A percentile compares a stretch with the other conserved stretches of the same genome.
phyloP scores from a whole-genome alignment of 202 grass and related monocot genomes.

The Elaeis oleifera region DNA sequence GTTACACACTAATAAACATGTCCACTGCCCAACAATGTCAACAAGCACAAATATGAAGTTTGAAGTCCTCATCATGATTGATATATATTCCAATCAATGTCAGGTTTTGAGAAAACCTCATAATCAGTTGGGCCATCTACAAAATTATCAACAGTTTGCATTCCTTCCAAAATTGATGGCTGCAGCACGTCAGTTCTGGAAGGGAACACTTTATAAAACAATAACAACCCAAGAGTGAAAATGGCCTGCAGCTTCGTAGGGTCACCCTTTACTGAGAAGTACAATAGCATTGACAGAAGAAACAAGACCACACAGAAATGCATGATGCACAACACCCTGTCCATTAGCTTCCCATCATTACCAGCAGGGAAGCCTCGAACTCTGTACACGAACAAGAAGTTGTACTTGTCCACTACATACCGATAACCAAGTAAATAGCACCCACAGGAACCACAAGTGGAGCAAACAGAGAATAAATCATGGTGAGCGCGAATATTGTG shows the following conservation, averaged over 20 bases:
- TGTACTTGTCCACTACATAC: conserved; percentile 98
- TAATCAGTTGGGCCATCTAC: conserved; percentile 89
- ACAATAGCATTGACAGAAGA: conserved; percentile 81
- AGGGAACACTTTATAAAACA: conserved; percentile 78
- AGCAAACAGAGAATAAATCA: conserved; percentile 95
- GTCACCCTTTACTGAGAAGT: conserved; percentile 85
- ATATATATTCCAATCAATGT: conserved; percentile 86
- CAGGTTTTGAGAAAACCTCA: conserved; percentile 89
- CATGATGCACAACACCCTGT: conserved; percentile 88
- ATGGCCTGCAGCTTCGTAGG: conserved; percentile 83
- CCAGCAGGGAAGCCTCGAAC: conserved; percentile 90
- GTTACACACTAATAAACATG: no score
- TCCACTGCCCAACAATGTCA: no score
- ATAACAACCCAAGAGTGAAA: conserved; percentile 72
- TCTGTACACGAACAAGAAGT: conserved; percentile 98
- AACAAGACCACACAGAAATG: conserved; percentile 98
- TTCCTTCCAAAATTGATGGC: conserved; percentile 85
- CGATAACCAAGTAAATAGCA: conserved; percentile 91
- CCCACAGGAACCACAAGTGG: conserved; percentile 85
- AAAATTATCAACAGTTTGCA: conserved; percentile 89
- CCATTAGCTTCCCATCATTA: conserved; percentile 96
- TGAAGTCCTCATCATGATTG: conserved; percentile 35
- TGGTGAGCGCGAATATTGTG: conserved; percentile 94
- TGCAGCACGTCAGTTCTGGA: conserved; percentile 60
- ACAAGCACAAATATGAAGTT: neutral